Conservation (phyloP, 306 rosid genomes). For the Hippophae gyantsensis region DNA sequence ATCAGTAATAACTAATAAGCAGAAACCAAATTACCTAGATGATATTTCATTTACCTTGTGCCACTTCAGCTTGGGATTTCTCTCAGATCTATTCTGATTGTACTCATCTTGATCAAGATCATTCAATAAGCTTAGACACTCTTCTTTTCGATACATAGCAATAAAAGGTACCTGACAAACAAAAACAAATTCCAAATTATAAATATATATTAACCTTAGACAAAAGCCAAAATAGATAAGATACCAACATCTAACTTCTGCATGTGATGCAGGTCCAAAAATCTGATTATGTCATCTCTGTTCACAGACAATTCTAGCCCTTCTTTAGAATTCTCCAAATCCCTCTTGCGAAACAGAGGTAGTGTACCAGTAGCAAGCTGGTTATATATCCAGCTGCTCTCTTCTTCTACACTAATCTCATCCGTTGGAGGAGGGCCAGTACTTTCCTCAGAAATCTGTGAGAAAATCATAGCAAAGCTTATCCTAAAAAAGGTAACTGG, state of each 20-base stretch:
- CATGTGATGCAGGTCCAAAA: conserved; percentile 80
- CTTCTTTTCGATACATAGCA: conserved; percentile 92
- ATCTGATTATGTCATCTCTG: conserved; percentile 57
- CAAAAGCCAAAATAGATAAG: conserved; percentile 6
- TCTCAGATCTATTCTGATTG: conserved; percentile 40
- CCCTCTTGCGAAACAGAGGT: conserved; percentile 55
- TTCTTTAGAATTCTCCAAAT: conserved; percentile 19
- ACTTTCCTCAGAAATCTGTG: conserved; percentile 70
- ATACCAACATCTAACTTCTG: conserved; percentile 85
- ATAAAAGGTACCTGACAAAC: conserved; percentile 69
- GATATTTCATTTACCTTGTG: conserved; percentile 56
- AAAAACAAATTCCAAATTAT: conserved; percentile 8
- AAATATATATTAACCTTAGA: background rate
- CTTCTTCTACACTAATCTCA: conserved; percentile 53
- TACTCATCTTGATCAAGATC: conserved; percentile 42
- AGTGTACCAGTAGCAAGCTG: conserved; percentile 52
- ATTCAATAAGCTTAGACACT: conserved; percentile 69
- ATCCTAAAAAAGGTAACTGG: conserved; percentile 7
- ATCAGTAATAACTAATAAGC: no score
- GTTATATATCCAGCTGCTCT: conserved; percentile 59
- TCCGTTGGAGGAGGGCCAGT: conserved; percentile 66
- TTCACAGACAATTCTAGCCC: conserved; percentile 39
- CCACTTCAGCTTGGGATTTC: conserved; percentile 62
- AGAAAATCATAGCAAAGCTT: conserved; percentile 11
- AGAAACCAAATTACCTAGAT: background rate